phyloP scores from a whole-genome alignment of 805 yeast genomes.

The Kodamaea neixiangensis region DNA sequence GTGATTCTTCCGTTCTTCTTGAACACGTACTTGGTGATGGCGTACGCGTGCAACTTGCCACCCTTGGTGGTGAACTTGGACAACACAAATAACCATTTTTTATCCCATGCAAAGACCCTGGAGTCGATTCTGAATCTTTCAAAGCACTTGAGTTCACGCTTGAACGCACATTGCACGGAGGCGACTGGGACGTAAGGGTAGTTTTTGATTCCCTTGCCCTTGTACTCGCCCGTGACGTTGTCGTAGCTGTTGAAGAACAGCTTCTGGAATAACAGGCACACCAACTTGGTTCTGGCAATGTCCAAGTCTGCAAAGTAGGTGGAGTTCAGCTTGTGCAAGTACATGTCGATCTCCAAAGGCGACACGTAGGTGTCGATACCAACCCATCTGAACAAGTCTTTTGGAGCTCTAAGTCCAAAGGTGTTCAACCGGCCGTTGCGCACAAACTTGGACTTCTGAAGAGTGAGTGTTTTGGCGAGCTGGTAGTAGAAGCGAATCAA shows the following conservation, averaged over 20 bases:
- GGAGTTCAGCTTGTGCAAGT: conserved; percentile 83
- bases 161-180: conserved; percentile 63
- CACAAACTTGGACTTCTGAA: conserved; percentile 30
- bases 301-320: conserved; percentile 84
- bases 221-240: conserved; percentile 37
- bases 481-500: conserved; percentile 59
- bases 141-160: conserved; percentile 73
- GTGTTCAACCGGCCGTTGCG: conserved; percentile 29
- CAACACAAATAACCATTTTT: conserved; percentile 78
- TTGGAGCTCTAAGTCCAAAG: conserved; percentile 28
- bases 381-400: conserved; percentile 45
- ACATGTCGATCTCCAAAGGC: conserved; percentile 80
- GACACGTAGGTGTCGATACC: conserved; percentile 59
- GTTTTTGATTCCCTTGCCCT: conserved; percentile 24
- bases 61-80: conserved; percentile 54
- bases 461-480: conserved; percentile 42
- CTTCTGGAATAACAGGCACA: conserved; percentile 58
- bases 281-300: conserved; percentile 66
- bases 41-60: conserved; percentile 50
- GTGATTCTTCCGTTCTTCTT: conserved; percentile 74
- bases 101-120: conserved; percentile 77
- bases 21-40: conserved; percentile 78
- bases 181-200: conserved; percentile 79
- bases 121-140: conserved; percentile 56
- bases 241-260: conserved; percentile 50